Evolutionary conservation across 176 grass and related monocot genomes (phyloP), one percentile per base, ranked within the genome.

Genomic region (Dactylis glomerata): DNA sequence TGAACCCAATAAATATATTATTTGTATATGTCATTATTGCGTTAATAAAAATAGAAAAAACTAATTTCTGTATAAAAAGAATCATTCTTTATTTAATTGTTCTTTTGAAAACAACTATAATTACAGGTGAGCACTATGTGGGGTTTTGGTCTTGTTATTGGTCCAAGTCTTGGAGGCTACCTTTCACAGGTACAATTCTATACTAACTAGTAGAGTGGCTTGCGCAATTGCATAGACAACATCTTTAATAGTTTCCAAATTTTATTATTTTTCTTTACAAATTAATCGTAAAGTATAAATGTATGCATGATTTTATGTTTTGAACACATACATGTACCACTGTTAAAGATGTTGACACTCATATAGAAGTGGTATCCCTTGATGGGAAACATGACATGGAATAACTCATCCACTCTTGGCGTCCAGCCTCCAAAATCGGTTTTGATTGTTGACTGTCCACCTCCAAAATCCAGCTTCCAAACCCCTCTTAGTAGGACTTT

Each of bases 111-210:
- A 51, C 28, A 75, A 27, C 5, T 49, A 24, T 31, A 47, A 45
- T 73, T 20, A 23, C 40, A 92, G 90, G 87, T 92, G 31, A 89
- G 45, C 52, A 92, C 90, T 3, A 76, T 84, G 68, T 92, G 90
- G 90, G 90, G 80, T 55, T 87, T 94, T 83, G 92, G 92, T 85
- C 62, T 97, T 62, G 83, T 94, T 64, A 10, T 97, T 56, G 95
- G 92, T 76, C 95, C 95, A 75, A 84, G 92, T 68, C 82, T 97
- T 66, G 92, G 95, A 84, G 95, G 95, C 28, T 97, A 84, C 83
- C 81, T 97, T 88, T 84, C 92, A 30, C 88, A 92, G 92, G 95
- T 97, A 70, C 14, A 32, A 8, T 8, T 63, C 12, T 16, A 30
- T 8, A 63, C 28, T 64, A 19, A 64, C 61, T 3, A 64, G 61